These are phyloP conservation scores for Lactifluus subvellereus DNA, from an alignment of 768 basidiomycete genomes.

Conservation along the genomic window DNA sequence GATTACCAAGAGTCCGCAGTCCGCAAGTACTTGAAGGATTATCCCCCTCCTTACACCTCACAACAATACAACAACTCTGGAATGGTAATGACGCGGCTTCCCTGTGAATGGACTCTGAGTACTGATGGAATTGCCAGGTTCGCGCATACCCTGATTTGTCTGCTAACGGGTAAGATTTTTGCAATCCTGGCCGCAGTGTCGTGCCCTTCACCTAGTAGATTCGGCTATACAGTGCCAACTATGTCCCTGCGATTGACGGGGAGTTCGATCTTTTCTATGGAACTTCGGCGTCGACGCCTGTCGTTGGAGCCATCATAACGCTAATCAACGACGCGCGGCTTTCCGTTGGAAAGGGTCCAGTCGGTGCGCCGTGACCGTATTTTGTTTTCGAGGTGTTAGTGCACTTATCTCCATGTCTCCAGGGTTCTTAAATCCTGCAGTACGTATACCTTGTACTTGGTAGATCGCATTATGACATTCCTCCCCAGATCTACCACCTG, in stretches of 20 bases:
- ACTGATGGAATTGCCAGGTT: conserved; percentile 9
- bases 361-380: background rate
- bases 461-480: background rate
- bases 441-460: background rate
- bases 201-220: background rate
- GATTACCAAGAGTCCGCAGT: conserved; percentile 33
- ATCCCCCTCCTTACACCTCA: conserved; percentile 33
- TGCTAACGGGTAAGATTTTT: conserved; percentile 31
- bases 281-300: conserved; percentile 35
- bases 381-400: background rate
- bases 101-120: background rate
- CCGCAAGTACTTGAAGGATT: conserved; percentile 28
- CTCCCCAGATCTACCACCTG: conserved; percentile 1
- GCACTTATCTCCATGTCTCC: background rate
- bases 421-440: conserved; percentile 14
- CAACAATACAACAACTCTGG: conserved; percentile 34
- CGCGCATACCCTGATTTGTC: conserved; percentile 33
- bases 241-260: conserved; percentile 25
- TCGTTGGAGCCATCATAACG: conserved; percentile 32
- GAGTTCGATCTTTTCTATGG: conserved; percentile 30
- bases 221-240: background rate
- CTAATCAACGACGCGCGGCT: conserved; percentile 37
- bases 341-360: conserved; percentile 26
- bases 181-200: background rate
- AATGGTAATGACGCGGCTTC: conserved; percentile 18